Base-by-base conservation (phyloP, 306 rosid genomes). In the Sindora glabra region DNA sequence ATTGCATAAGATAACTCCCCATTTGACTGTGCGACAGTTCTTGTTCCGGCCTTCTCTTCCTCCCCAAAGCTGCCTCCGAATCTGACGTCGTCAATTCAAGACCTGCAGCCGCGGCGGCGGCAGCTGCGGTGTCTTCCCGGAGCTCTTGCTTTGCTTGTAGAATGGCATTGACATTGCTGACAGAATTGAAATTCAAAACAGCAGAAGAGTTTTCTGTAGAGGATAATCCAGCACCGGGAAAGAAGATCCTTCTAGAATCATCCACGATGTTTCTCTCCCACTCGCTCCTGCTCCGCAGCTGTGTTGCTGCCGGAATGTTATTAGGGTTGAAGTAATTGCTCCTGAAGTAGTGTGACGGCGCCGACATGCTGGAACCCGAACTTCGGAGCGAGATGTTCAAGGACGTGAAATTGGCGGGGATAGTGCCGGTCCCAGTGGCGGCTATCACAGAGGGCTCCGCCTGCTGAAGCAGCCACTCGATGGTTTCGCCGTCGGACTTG, bases 401-500 rank as follows among this genome's bases (percentile, higher is more conserved):
- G 0, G 96, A 88, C 0, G 96, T 88, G 54, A 88, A 91, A 66
- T 91, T 91, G 1, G 98, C 96, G 0, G 98, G 98, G 36, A 91
- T 91, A 0, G 98, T 91, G 3, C 98, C 98, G 0, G 96, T 83
- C 0, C 98, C 98, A 0, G 98, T 91, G 51, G 98, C 95, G 1
- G 98, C 98, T 64, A 91, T 83, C 39, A 91, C 98, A 0, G 96
- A 15, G 0, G 98, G 96, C 72, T 91, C 98, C 0, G 98, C 96
- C 27, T 91, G 98, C 44, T 91, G 98, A 15, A 91, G 87, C 0
- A 91, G 86, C 97, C 97, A 91, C 87, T 91, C 92, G 9, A 91
- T 81, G 25, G 97, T 91, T 65, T 91, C 97, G 0, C 97, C 97
- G 25, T 91, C 97, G 0, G 96, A 91, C 49, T 87, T 91, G 69